Conservation (phyloP, 768 basidiomycete genomes). For the Mrakia frigida region DNA sequence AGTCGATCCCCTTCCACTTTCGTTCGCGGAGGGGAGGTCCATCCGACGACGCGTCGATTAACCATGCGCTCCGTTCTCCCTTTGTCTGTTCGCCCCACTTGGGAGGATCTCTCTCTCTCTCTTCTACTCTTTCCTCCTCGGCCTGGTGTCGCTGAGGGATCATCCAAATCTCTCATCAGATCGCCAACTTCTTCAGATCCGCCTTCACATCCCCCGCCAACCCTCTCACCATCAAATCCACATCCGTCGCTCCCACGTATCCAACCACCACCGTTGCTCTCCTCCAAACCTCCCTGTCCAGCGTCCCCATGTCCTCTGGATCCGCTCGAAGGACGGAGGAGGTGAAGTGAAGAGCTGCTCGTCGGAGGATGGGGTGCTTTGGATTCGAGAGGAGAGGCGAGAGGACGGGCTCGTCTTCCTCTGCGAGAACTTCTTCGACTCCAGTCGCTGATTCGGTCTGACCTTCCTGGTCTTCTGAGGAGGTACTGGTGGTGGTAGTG, state of each 20-base stretch:
- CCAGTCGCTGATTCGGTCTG: slow-evolving; percentile 14
- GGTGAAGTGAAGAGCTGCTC: slow-evolving; percentile 81
- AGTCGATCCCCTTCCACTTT: too few species aligned
- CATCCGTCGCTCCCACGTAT: background rate
- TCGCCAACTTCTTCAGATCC: background rate
- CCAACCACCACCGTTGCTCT: background rate
- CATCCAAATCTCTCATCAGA: background rate
- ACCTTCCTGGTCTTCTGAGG: background rate
- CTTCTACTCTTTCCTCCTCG: too few species aligned
- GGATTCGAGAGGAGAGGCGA: slow-evolving; percentile 49
- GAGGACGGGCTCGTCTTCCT: slow-evolving; percentile 13
- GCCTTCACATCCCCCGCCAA: background rate
- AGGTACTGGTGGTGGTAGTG: background rate
- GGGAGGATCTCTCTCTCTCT: too few species aligned
- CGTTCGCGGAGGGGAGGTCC: too few species aligned
- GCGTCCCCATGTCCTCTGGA: slow-evolving; percentile 49
- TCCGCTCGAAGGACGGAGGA: slow-evolving; percentile 61
- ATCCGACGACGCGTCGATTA: too few species aligned
- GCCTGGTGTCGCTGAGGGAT: too few species aligned
- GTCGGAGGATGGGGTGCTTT: slow-evolving; percentile 72
- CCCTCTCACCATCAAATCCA: background rate
- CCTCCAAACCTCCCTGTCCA: slow-evolving; percentile 63
- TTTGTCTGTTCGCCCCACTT: too few species aligned
- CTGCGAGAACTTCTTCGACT: slow-evolving; percentile 31
- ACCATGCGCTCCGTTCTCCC: too few species aligned